Percentiles rank a stretch among this genome's conserved stretches.
phyloP scores from a whole-genome alignment of 345 rosid genomes.

The Eucalyptus regnans region DNA sequence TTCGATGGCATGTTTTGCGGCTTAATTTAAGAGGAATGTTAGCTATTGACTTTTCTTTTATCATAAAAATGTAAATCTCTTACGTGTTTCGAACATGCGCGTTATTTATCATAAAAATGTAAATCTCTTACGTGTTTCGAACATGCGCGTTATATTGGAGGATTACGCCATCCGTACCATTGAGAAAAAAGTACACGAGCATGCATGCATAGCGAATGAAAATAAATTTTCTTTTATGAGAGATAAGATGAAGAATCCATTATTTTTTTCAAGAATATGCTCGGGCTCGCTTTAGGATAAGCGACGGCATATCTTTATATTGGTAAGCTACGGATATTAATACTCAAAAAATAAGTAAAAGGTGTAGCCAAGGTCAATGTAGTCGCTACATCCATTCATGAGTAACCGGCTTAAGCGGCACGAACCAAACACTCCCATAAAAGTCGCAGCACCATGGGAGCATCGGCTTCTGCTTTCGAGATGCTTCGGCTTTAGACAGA shows the following conservation, averaged over 20 bases:
- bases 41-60: neutral
- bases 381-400: neutral
- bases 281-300: neutral
- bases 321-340: neutral
- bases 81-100: neutral
- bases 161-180: neutral
- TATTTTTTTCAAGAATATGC: neutral
- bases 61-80: neutral
- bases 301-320: neutral
- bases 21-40: neutral
- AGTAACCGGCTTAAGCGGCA: neutral
- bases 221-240: neutral
- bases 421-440: neutral
- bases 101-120: neutral
- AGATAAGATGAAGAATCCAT: neutral
- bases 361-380: neutral
- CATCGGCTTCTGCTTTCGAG: neutral
- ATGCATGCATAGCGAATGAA: neutral
- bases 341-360: neutral
- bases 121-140: neutral
- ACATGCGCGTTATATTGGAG: neutral
- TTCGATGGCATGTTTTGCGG: neutral
- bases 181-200: neutral
- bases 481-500: neutral
- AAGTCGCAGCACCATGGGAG: neutral